Evolutionary conservation across 2,329 filamentous ascomycete species (phyloP).

Genomic region (Cladosporium sp.): DNA sequence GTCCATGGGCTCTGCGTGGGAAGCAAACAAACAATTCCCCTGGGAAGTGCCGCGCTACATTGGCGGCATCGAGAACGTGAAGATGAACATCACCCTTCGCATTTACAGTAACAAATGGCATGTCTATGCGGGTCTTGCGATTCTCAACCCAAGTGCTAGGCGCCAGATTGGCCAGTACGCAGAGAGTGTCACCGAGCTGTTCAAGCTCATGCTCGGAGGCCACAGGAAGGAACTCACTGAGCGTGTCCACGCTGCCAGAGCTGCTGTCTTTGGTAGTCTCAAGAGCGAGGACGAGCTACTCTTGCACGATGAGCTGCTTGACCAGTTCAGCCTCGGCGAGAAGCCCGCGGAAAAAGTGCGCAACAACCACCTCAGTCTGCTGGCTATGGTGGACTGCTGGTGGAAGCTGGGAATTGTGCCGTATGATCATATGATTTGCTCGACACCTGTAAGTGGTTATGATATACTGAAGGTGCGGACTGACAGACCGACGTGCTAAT

Average conservation of each 20-base stretch:
- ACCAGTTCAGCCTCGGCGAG: conserved; percentile 81
- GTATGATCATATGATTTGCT: conserved; percentile 99
- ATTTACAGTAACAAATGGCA: conserved; percentile 99
- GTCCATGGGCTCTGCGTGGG: conserved; percentile 96
- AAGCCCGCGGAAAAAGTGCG: conserved; percentile 66
- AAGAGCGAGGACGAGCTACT: conserved; percentile 64
- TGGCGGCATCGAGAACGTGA: conserved; percentile 97
- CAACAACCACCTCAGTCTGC: conserved; percentile 90
- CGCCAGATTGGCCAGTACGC: conserved; percentile 95
- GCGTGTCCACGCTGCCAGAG: conserved; percentile 78
- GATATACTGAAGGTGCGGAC: not conserved
- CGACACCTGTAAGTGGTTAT: conserved; percentile 67
- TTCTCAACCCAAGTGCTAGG: conserved; percentile 89
- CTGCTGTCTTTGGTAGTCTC: conserved; percentile 60
- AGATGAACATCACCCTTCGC: conserved; percentile 95
- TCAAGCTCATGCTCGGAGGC: conserved; percentile 93
- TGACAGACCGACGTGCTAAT: not conserved
- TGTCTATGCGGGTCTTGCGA: conserved; percentile 95
- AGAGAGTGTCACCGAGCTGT: conserved; percentile 85
- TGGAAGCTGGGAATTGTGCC: conserved; percentile 88
- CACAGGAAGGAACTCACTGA: conserved; percentile 70
- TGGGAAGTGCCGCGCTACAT: conserved; percentile 97
- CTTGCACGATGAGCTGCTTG: conserved; percentile 76
- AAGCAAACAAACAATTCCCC: conserved; percentile 90
- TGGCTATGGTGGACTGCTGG: conserved; percentile 99